These are phyloP conservation scores for Aotearoamyces nothofagi DNA, from an alignment of 2,329 filamentous ascomycete species.

Conservation along the genomic window DNA sequence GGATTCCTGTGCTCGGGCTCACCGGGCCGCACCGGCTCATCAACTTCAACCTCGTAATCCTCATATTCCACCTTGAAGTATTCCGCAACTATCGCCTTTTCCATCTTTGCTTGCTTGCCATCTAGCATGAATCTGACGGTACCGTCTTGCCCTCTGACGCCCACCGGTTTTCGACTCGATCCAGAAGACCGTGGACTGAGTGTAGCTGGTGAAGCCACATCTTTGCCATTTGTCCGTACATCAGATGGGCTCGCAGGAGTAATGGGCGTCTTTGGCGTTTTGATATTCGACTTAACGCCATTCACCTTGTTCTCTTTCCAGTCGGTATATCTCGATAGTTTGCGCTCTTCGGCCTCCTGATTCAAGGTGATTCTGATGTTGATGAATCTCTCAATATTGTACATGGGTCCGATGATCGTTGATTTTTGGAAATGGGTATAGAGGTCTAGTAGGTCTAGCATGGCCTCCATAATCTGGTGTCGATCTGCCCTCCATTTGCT, in stretches of 20 bases:
- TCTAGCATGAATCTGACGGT: constrained; percentile 88
- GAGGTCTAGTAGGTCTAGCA: constrained; percentile 81
- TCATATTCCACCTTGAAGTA: constrained; percentile 65
- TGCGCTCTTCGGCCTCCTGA: constrained; percentile 53
- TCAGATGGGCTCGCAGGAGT: constrained; percentile 20
- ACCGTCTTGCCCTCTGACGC: constrained; percentile 36
- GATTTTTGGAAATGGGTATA: constrained; percentile 71
- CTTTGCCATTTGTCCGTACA: constrained; percentile 15
- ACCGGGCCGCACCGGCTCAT: constrained; percentile 37
- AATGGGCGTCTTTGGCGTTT: constrained; percentile 20
- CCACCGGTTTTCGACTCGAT: constrained; percentile 12
- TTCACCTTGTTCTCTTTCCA: constrained; percentile 29
- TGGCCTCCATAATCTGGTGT: constrained; percentile 51
- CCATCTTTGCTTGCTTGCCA: constrained; percentile 54
- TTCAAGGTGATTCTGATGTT: constrained; percentile 78
- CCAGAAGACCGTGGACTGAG: constrained; percentile 17
- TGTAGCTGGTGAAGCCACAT: constrained; percentile 15
- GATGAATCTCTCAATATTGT: constrained; percentile 67
- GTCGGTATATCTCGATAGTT: constrained; percentile 46
- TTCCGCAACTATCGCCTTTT: constrained; percentile 49
- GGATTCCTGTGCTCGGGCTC: constrained; percentile 1
- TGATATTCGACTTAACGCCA: constrained; percentile 18
- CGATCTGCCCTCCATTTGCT: constrained; percentile 30
- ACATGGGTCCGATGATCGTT: constrained; percentile 59
- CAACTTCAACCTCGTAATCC: constrained; percentile 64